Evolutionary conservation across 163 green algal species (phyloP).

Genomic region (Scenedesmus sp.): DNA sequence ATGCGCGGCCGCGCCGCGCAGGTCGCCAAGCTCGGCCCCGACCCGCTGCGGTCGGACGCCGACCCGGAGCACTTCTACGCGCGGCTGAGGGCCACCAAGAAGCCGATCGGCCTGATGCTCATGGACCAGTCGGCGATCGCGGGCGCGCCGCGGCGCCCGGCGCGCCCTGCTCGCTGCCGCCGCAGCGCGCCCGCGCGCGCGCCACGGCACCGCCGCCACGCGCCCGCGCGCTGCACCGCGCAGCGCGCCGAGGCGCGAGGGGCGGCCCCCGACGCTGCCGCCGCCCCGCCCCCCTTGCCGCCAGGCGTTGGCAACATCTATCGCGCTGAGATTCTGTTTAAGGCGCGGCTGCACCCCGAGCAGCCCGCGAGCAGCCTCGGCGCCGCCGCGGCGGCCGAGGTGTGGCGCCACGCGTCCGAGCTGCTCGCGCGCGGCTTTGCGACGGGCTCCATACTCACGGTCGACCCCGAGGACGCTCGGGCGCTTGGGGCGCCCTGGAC

Average conservation of each 20-base stretch:
- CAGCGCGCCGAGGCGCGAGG: too few relatives aligned
- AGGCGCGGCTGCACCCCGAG: constrained; percentile 84
- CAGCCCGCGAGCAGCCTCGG: constrained; percentile 63
- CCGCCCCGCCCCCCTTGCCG: too few relatives aligned
- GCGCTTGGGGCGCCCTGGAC: constrained; percentile 76
- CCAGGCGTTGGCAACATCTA: constrained; percentile 89
- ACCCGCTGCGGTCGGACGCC: constrained; percentile 84
- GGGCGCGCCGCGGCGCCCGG: constrained; percentile 39
- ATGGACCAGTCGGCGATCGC: constrained; percentile 88
- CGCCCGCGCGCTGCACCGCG: too few relatives aligned
- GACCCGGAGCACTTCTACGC: constrained; percentile 62
- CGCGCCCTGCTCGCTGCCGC: not conserved
- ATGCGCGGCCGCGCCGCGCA: constrained; percentile 9
- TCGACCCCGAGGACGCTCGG: constrained; percentile 50
- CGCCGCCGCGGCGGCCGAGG: not conserved
- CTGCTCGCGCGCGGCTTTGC: constrained; percentile 82
- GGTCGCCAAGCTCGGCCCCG: constrained; percentile 70
- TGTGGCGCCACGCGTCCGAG: constrained; percentile 77
- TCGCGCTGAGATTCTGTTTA: constrained; percentile 78
- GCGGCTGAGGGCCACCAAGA: constrained; percentile 46
- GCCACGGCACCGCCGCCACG: too few relatives aligned
- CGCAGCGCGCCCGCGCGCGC: too few relatives aligned
- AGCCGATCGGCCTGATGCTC: constrained; percentile 78
- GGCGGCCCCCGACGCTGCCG: too few relatives aligned
- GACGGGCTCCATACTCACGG: constrained; percentile 86